These are phyloP conservation scores for Astrocystis sublimbata DNA, from an alignment of 495 filamentous ascomycete species.

Conservation along the genomic window DNA sequence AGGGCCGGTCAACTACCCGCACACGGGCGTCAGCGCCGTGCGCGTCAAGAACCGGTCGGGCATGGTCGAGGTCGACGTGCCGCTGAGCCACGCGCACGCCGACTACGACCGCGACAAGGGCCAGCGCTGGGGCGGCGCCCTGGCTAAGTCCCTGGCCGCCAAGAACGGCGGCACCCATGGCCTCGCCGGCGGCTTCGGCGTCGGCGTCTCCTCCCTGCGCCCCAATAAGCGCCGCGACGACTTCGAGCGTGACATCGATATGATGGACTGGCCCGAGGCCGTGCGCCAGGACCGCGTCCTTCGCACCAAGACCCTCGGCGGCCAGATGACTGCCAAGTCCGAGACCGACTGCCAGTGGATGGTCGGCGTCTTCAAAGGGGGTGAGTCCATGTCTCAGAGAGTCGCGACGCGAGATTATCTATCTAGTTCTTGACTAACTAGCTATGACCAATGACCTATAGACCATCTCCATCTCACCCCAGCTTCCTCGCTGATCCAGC, in stretches of 20 bases:
- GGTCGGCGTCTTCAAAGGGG: slow-evolving; percentile 53
- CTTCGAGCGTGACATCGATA: slow-evolving; percentile 31
- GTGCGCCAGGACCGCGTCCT: slow-evolving; percentile 45
- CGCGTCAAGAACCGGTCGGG: slow-evolving; percentile 47
- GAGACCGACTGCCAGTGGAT: slow-evolving; percentile 42
- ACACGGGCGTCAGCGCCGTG: slow-evolving; percentile 32
- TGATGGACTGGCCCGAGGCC: slow-evolving; percentile 48
- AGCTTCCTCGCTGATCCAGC: slow-evolving; percentile 44
- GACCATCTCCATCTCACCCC: slow-evolving; percentile 52
- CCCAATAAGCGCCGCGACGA: slow-evolving; percentile 30
- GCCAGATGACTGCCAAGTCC: slow-evolving; percentile 37
- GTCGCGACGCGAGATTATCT: too few species aligned
- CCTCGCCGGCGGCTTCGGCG: slow-evolving; percentile 49
- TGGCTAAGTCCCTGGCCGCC: slow-evolving; percentile 42
- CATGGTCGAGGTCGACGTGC: slow-evolving; percentile 52
- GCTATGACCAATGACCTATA: slow-evolving; percentile 14
- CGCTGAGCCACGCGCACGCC: slow-evolving; percentile 36
- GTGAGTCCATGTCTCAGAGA: too few species aligned
- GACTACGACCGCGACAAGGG: slow-evolving; percentile 52
- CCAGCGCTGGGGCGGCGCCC: slow-evolving; percentile 44
- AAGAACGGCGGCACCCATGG: slow-evolving; percentile 51
- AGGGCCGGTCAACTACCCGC: slow-evolving; percentile 31
- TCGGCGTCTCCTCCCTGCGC: slow-evolving; percentile 32
- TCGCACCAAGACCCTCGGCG: slow-evolving; percentile 46
- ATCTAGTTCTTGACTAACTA: too few species aligned